Evolutionary conservation across 228 moss, liverwort and hornwort genomes (phyloP), one percentile per base, ranked within the genome.

Genomic region (Sphagnum magellanicum): DNA sequence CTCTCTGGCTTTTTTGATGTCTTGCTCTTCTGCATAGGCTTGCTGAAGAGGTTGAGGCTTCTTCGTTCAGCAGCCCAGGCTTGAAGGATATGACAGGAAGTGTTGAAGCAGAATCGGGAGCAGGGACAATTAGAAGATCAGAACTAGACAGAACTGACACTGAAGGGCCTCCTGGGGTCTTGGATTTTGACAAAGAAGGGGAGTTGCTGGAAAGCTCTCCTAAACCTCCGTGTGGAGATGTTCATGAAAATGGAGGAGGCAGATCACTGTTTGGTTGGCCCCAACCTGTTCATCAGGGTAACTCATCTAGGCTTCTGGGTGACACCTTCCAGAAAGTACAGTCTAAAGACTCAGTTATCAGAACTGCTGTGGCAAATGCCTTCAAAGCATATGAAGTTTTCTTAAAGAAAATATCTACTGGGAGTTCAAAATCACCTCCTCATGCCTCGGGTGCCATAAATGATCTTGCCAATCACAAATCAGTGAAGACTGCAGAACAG

Each of bases 351-450:
- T 32, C 12, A 10, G 69, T 74, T n/a, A 66, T 80, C 67, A 77
- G 81, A 63, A 73, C 73, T 50, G 74, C 81, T 51, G 86, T 86
- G 57, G 72, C 71, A 6, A 81, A 86, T 68, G 93, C 89, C 66
- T 93, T 98, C 72, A 89, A 75, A 77, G 78, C 78, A 11, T 98
- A 94, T 68, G 90, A 90, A 50, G 94, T 93, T n/a, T 90, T 89
- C 77, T 52, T 98, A 69, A 86, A 76, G 53, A 77, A 87, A 48
- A 72, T 78, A 68, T 67, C 81, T 63, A 81, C 49, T 67, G 76
- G 70, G 11, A 67, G 49, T 62, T 4, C 50, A 7, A 32, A 32
- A 32, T 5, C 48, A 9, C 63, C 70, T 52, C 60, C 63, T 13
- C 78, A 78, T 14, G 60, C 75, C 64, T 61, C 60, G 16, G 75